These are phyloP conservation scores for Cystoderma amianthinum DNA, from an alignment of 768 basidiomycete genomes.

Conservation along the genomic window DNA sequence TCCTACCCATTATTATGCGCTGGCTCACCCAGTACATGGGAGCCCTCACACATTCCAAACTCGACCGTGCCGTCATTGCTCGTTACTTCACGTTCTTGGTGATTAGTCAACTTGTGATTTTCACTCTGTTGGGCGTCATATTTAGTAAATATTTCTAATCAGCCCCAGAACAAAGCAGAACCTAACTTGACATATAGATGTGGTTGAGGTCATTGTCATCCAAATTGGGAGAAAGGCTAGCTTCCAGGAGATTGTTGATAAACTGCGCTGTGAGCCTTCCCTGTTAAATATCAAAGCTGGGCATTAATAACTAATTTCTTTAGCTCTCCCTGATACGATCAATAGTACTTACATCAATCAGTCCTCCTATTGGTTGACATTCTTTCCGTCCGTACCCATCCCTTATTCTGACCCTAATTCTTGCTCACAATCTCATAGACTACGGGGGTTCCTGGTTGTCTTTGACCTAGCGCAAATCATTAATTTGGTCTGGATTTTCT, in stretches of 20 bases:
- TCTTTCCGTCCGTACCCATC: conserved; percentile 69
- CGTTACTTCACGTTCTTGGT: conserved; percentile 93
- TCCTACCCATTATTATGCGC: conserved; percentile 90
- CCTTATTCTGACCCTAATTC: not conserved
- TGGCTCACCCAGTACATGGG: conserved; percentile 73
- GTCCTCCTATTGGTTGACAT: conserved; percentile 88
- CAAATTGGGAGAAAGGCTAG: conserved; percentile 37
- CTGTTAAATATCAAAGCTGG: not conserved
- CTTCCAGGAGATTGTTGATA: conserved; percentile 37
- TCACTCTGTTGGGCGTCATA: conserved; percentile 85
- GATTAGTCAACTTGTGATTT: conserved; percentile 89
- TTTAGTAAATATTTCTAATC: conserved; percentile 53
- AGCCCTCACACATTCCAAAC: conserved; percentile 62
- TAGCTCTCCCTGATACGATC: conserved; percentile 66
- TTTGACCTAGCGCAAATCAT: conserved; percentile 96
- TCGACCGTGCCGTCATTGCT: conserved; percentile 88
- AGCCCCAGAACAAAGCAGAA: conserved; percentile 2
- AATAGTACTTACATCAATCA: conserved; percentile 90
- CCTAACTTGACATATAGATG: conserved; percentile 17
- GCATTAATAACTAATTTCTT: not conserved
- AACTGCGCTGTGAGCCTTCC: conserved; percentile 33
- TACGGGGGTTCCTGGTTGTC: conserved; percentile 90
- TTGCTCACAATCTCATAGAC: conserved; percentile 27
- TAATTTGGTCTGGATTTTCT: conserved; percentile 79
- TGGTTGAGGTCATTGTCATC: conserved; percentile 35